Evolutionary conservation across 305 asterid species (phyloP).

Genomic region (Monarda citriodora): DNA sequence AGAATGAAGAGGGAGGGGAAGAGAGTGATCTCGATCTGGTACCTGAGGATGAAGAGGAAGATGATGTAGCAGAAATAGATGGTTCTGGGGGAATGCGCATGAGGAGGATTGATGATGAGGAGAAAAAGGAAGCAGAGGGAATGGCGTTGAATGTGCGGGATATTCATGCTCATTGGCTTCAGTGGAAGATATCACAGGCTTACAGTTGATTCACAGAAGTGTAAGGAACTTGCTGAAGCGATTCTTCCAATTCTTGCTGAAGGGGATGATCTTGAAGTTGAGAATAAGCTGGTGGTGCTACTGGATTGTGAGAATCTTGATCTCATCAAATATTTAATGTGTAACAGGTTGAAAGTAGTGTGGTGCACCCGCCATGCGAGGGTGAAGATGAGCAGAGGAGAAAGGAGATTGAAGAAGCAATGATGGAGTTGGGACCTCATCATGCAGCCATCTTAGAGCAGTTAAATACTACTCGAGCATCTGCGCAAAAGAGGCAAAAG

Average conservation of each 20-base stretch:
- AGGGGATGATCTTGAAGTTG: constrained; percentile 93
- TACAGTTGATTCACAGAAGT: constrained; percentile 85
- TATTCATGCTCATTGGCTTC: constrained; percentile 97
- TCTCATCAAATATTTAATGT: constrained; percentile 71
- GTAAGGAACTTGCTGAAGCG: constrained; percentile 92
- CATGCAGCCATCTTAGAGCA: constrained; percentile 83
- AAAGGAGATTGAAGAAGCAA: constrained; percentile 82
- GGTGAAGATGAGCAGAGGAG: constrained; percentile 84
- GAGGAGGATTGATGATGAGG: constrained; percentile 96
- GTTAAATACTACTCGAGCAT: constrained; percentile 90
- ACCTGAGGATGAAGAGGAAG: constrained; percentile 76
- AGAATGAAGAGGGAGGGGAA: constrained; percentile 89
- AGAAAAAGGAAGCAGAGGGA: constrained; percentile 65
- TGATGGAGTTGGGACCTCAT: constrained; percentile 70
- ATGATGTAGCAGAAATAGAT: constrained; percentile 52
- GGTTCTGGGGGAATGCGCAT: constrained; percentile 88
- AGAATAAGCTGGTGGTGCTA: constrained; percentile 78
- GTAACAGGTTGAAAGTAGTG: constrained; percentile 86
- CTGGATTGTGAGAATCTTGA: constrained; percentile 75
- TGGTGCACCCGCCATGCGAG: constrained; percentile 96
- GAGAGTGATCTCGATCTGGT: constrained; percentile 87
- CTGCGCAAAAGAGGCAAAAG: constrained; percentile 89
- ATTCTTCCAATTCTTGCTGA: constrained; percentile 86
- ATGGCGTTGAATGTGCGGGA: constrained; percentile 89
- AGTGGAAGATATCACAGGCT: constrained; percentile 93